phyloP scores from a whole-genome alignment of 1,284 basidiomycete species.

The Inonotus obliquus region DNA sequence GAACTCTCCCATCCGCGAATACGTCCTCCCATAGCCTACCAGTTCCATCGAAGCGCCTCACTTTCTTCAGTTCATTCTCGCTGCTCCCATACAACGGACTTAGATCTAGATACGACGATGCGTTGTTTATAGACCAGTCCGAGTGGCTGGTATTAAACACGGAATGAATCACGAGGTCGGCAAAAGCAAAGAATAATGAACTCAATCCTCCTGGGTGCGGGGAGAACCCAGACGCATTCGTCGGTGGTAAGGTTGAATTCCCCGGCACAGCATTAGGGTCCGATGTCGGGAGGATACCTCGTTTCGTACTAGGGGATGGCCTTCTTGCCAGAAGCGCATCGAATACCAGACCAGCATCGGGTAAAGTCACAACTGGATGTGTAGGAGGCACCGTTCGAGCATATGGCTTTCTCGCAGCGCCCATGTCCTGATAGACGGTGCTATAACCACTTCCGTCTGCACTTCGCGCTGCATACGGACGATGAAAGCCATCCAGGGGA shows the following conservation, averaged over 20 bases:
- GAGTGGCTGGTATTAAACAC: constrained; percentile 60
- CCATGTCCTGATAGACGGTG: constrained; percentile 48
- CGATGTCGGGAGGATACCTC: constrained; percentile 46
- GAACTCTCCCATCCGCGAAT: constrained; percentile 63
- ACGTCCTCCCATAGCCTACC: constrained; percentile 65
- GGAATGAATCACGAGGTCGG: constrained; percentile 70
- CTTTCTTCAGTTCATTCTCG: constrained; percentile 72
- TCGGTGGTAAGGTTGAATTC: constrained; percentile 13
- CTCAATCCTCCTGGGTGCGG: constrained; percentile 43
- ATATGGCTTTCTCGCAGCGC: constrained; percentile 61
- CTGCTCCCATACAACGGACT: constrained; percentile 64
- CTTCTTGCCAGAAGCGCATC: constrained; percentile 60
- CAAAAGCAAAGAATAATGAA: constrained; percentile 72
- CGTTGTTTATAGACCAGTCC: constrained; percentile 57
- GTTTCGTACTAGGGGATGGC: constrained; percentile 38
- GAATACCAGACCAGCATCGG: constrained; percentile 67
- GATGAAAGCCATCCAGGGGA: neutral
- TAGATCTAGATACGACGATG: constrained; percentile 75
- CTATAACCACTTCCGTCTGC: constrained; percentile 60
- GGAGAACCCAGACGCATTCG: constrained; percentile 13
- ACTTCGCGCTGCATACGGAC: constrained; percentile 47
- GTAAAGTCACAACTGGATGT: constrained; percentile 45
- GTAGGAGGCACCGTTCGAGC: constrained; percentile 64
- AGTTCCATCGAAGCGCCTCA: constrained; percentile 60
- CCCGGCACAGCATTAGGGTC: constrained; percentile 9